phyloP scores from a whole-genome alignment of 2,329 filamentous ascomycete genomes.

The Penicillium thymicola region DNA sequence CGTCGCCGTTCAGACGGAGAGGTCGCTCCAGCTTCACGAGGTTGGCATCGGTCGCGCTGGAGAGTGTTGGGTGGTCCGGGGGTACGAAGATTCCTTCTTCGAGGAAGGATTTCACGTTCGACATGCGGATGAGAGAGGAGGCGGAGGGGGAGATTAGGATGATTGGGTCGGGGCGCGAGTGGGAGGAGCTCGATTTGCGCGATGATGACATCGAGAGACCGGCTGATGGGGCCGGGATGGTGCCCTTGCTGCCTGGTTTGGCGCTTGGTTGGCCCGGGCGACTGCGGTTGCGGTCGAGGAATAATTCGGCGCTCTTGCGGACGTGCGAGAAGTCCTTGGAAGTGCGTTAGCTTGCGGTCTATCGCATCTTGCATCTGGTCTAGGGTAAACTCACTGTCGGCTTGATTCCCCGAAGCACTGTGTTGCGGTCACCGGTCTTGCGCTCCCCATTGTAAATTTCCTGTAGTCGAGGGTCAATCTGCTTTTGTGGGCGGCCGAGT shows the following conservation, averaged over 20 bases:
- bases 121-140: slow-evolving; percentile 89
- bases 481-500: slow-evolving; percentile 56
- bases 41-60: slow-evolving; percentile 64
- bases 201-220: slow-evolving; percentile 36
- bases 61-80: slow-evolving; percentile 60
- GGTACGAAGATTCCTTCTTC: slow-evolving; percentile 78
- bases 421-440: slow-evolving; percentile 89
- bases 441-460: slow-evolving; percentile 91
- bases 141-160: slow-evolving; percentile 95
- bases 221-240: slow-evolving; percentile 36
- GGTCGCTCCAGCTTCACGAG: slow-evolving; percentile 82
- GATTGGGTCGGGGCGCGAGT: slow-evolving; percentile 69
- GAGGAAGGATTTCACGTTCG: slow-evolving; percentile 93
- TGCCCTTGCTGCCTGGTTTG: slow-evolving; percentile 35
- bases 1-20: slow-evolving; percentile 56
- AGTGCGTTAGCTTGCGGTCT: slow-evolving; percentile 6
- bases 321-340: slow-evolving; percentile 87
- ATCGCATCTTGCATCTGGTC: neutral
- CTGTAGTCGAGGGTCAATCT: slow-evolving; percentile 75
- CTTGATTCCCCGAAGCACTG: slow-evolving; percentile 79
- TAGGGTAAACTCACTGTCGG: slow-evolving; percentile 60
- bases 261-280: slow-evolving; percentile 34
- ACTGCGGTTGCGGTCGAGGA: slow-evolving; percentile 59
- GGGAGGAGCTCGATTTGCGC: slow-evolving; percentile 41
- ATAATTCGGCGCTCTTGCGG: slow-evolving; percentile 76